Conservation (phyloP, 768 basidiomycete genomes). For the Pholiota conissans region DNA sequence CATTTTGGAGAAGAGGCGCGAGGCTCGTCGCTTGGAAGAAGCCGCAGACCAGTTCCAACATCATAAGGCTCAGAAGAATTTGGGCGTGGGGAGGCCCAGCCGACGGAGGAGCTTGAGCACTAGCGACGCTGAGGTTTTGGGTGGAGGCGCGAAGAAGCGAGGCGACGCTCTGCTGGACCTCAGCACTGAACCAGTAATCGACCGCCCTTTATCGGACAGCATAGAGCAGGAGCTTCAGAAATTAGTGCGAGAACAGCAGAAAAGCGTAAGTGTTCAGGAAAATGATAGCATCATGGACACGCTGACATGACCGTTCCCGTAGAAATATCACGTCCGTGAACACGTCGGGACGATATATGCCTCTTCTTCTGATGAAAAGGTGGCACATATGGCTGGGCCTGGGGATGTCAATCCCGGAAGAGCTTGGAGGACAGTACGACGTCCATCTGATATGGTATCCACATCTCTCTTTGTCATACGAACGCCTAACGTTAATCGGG, state of each 20-base stretch:
- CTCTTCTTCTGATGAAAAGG: slow-evolving; percentile 72
- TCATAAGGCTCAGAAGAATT: slow-evolving; percentile 25
- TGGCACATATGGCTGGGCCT: slow-evolving; percentile 68
- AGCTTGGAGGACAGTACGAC: slow-evolving; percentile 85
- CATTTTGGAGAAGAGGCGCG: slow-evolving; percentile 69
- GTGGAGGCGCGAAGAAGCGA: slow-evolving; percentile 31
- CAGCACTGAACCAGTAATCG: slow-evolving; percentile 33
- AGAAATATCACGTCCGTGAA: slow-evolving; percentile 84
- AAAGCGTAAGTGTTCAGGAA: slow-evolving; percentile 36
- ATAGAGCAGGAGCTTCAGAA: slow-evolving; percentile 75
- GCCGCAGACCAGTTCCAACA: slow-evolving; percentile 13
- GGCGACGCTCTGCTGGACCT: slow-evolving; percentile 41
- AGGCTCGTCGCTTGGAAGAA: slow-evolving; percentile 53
- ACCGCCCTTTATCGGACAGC: slow-evolving; percentile 62
- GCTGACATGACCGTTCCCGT: slow-evolving; percentile 17
- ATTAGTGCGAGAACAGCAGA: slow-evolving; percentile 49
- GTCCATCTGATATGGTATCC: slow-evolving; percentile 93
- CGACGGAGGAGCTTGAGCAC: slow-evolving; percentile 77
- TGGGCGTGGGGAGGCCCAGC: slow-evolving; percentile 51
- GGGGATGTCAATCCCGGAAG: slow-evolving; percentile 82
- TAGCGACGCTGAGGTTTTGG: slow-evolving; percentile 60
- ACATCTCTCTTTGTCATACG: neutral
- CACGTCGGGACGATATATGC: slow-evolving; percentile 79
- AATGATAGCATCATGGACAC: neutral
- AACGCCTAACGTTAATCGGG: slow-evolving; percentile 8